Base-by-base conservation (phyloP, 2,329 filamentous ascomycete genomes). In the Botrytis porri region DNA sequence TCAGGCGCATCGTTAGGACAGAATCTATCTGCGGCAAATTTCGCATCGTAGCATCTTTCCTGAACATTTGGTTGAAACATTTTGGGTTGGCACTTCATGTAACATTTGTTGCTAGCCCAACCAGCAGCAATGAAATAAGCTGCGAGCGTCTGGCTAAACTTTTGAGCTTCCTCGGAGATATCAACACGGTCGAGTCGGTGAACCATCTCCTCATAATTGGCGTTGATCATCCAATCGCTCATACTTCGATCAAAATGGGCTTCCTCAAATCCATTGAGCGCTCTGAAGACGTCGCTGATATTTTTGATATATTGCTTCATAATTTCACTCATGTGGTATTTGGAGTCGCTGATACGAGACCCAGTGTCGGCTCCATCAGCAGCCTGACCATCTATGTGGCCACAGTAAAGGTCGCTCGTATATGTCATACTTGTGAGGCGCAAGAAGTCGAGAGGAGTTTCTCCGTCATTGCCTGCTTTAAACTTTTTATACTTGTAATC, bases 91-190 rank as follows among this genome's bases (percentile, higher is more conserved):
- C 70, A 72, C n/a, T 72, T 72, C 62, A 72, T 67, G 51, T 72
- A 72, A 37, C 62, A 72, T 45, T 72, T 72, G 32, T 72, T 72
- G 10, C 48, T 39, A 6, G 70, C 62, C 70, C 51, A 72, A 29
- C 29, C 22, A 48, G 48, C 61, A 39, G 29, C 22, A 22, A 72
- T 72, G 2, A 72, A 37, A n/a, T 72, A 67, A 0, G 62, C 69
- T 41, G 51, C 14, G 10, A 67, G n/a, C 18, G 29, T 29, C 1
- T 41, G 32, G 1, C 48, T 51, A 10, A 54, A 67, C 3, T 18
- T 10, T 2, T 57, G 16, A 54, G 48, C 65, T 22, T 41, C 25
- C 18, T 32, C 39, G 22, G 48, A 32, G 16, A 72, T 14, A 10
- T 61, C 29, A 16, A 59, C 16, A 7, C 25, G 37, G 5, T 72